phyloP scores from a whole-genome alignment of 345 rosid species.

The Zanthoxylum bungeanum region DNA sequence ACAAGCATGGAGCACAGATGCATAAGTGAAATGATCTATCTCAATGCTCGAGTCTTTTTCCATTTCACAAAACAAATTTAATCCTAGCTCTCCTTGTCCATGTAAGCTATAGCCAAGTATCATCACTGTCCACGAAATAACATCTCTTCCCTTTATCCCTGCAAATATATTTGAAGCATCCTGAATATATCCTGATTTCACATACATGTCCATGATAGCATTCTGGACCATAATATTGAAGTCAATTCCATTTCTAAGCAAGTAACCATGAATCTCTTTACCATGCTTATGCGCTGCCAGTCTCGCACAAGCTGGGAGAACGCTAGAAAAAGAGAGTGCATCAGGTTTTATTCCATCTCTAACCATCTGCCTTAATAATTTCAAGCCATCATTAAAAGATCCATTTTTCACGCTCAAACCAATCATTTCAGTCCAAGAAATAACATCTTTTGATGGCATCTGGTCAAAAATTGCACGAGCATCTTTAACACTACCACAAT shows the following conservation, averaged over 20 bases:
- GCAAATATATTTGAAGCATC: conserved; percentile 33
- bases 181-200: conserved; percentile 42
- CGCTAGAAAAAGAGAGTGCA: conserved; percentile 29
- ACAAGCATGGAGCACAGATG: conserved; percentile 47
- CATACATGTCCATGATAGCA: conserved; percentile 51
- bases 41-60: conserved; percentile 27
- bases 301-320: conserved; percentile 56
- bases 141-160: conserved; percentile 34
- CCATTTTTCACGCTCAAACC: conserved; percentile 40
- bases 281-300: conserved; percentile 44
- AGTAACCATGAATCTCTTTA: conserved; percentile 45
- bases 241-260: conserved; percentile 40
- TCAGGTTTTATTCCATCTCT: conserved; percentile 36
- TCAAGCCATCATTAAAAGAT: conserved; percentile 44
- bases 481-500: conserved; percentile 31
- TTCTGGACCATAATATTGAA: conserved; percentile 33
- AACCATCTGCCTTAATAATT: conserved; percentile 43
- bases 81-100: conserved; percentile 42
- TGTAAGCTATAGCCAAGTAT: conserved; percentile 44
- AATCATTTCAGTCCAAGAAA: conserved; percentile 48
- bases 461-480: conserved; percentile 33
- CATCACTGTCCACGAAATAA: conserved; percentile 55
- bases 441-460: conserved; percentile 43
- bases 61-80: conserved; percentile 33
- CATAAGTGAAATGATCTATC: conserved; percentile 34